Evolutionary conservation across 345 rosid species (phyloP).

Genomic region (Citrus cavaleriei): DNA sequence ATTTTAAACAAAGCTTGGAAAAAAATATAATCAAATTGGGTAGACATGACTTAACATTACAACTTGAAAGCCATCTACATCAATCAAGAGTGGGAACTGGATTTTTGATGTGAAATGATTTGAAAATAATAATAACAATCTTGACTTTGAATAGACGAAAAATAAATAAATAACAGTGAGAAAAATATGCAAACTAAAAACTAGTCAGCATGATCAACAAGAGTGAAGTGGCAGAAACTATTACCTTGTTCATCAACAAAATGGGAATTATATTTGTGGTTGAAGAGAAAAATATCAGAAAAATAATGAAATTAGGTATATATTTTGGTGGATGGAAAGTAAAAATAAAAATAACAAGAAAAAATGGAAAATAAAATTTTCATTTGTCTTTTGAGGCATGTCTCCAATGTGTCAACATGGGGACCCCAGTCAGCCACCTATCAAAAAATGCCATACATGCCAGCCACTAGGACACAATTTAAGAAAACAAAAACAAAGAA

Average conservation of each 20-base stretch:
- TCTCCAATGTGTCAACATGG: slow-evolving; percentile 16
- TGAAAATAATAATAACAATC: too few species aligned
- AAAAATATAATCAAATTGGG: too few species aligned
- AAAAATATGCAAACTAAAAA: neutral
- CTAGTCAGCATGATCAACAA: too few species aligned
- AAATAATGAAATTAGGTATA: neutral
- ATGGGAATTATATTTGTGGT: neutral
- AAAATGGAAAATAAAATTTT: neutral
- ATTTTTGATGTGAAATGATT: too few species aligned
- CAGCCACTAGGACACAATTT: neutral
- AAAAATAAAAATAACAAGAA: neutral
- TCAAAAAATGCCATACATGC: neutral
- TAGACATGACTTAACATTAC: too few species aligned
- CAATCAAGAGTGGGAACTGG: too few species aligned
- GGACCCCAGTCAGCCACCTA: slow-evolving; percentile 5
- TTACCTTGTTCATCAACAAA: neutral
- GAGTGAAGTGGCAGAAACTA: neutral
- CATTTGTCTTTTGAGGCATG: slow-evolving; percentile 9
- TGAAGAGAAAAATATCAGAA: neutral
- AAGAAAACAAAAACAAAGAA: too few species aligned
- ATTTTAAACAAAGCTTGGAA: too few species aligned
- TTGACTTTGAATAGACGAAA: too few species aligned
- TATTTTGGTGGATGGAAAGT: neutral
- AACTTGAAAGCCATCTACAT: too few species aligned
- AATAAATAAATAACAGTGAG: neutral